A percentile compares a stretch with the other conserved stretches of the same genome.
Conservation (phyloP, 2,329 filamentous ascomycete genomes). For the Aquanectria penicillioides region DNA sequence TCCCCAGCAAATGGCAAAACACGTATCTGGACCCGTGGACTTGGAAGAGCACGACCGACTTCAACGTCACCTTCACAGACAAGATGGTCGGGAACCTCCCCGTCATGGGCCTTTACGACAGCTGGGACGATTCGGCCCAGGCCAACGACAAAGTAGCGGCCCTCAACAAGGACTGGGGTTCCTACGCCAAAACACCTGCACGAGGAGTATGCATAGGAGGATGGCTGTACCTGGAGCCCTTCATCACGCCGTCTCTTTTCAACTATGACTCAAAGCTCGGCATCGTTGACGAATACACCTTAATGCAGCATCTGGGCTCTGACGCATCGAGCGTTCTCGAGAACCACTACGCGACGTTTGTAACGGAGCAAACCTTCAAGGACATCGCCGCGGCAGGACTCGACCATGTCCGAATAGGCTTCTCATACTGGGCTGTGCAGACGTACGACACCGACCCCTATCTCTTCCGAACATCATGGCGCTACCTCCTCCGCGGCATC, state of each 20-base stretch:
- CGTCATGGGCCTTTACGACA: slow-evolving; percentile 85
- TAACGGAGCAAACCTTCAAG: slow-evolving; percentile 84
- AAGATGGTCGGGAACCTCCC: slow-evolving; percentile 86
- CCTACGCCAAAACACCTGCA: slow-evolving; percentile 82
- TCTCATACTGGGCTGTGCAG: slow-evolving; percentile 92
- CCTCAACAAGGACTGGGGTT: slow-evolving; percentile 77
- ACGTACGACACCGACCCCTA: slow-evolving; percentile 90
- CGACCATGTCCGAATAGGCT: slow-evolving; percentile 96
- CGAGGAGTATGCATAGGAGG: slow-evolving; percentile 93
- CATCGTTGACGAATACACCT: slow-evolving; percentile 89
- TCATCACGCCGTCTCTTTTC: slow-evolving; percentile 95
- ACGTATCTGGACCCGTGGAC: slow-evolving; percentile 88
- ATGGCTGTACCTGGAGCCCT: slow-evolving; percentile 93
- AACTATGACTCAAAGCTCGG: slow-evolving; percentile 68
- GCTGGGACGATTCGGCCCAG: slow-evolving; percentile 84
- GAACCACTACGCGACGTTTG: slow-evolving; percentile 89
- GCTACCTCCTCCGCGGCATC: slow-evolving; percentile 90
- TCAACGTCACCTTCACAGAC: slow-evolving; percentile 94
- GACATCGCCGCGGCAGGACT: slow-evolving; percentile 89
- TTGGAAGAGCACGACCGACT: slow-evolving; percentile 90
- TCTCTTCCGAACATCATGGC: slow-evolving; percentile 86
- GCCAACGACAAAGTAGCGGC: slow-evolving; percentile 85
- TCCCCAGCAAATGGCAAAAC: slow-evolving; percentile 74
- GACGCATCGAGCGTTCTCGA: slow-evolving; percentile 78
- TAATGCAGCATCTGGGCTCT: slow-evolving; percentile 76